These are phyloP conservation scores for Capsella rubella DNA, from an alignment of 441 rosid genomes.

Conservation along the genomic window DNA sequence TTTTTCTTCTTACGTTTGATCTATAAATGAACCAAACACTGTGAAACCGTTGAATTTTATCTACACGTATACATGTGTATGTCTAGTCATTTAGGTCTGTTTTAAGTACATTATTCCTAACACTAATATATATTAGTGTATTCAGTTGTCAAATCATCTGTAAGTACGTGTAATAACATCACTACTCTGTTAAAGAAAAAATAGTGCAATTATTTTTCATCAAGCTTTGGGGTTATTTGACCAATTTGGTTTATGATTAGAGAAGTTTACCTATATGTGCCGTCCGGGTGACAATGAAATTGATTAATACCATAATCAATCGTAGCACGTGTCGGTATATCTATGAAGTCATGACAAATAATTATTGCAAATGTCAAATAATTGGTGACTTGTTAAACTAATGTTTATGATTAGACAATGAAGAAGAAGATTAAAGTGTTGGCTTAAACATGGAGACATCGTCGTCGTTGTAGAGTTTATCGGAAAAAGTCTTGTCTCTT, in stretches of 20 bases:
- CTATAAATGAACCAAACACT: not conserved
- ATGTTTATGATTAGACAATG: constrained; percentile 26
- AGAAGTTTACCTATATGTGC: not conserved
- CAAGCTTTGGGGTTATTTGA: too few species aligned
- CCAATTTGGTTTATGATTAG: too few species aligned
- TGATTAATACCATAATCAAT: not conserved
- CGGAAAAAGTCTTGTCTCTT: constrained; percentile 10
- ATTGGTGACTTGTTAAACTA: constrained; percentile 16
- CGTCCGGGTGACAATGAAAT: constrained; percentile 12
- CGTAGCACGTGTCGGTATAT: constrained; percentile 32
- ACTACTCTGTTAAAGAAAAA: too few species aligned
- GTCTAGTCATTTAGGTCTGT: constrained; percentile 15
- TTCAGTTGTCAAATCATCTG: not conserved
- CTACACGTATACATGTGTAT: not conserved
- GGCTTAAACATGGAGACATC: constrained; percentile 41
- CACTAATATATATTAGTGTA: not conserved
- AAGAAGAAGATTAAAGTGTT: constrained; percentile 15
- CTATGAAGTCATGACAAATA: constrained; percentile 3
- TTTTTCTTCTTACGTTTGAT: constrained; percentile 7
- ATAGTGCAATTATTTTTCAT: too few species aligned
- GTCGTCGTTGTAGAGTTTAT: constrained; percentile 3
- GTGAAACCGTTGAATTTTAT: constrained; percentile 13
- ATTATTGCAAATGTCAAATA: constrained; percentile 17
- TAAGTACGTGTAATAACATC: too few species aligned
- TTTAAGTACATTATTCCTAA: not conserved